These are phyloP conservation scores for Persicaria tinctoria DNA, from an alignment of 148 eudicot species.

Conservation along the genomic window DNA sequence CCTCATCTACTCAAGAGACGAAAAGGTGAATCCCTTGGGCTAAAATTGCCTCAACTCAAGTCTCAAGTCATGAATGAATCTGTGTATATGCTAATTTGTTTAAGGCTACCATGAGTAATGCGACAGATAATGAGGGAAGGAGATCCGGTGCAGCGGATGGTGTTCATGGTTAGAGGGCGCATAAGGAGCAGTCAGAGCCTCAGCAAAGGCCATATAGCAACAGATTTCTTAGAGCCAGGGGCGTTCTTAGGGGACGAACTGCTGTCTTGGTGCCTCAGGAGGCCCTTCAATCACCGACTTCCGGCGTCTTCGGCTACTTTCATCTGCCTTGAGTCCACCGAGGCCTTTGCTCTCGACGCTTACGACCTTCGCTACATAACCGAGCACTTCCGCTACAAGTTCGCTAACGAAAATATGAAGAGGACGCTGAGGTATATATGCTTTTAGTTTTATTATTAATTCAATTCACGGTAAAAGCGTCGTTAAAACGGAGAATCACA, in stretches of 20 bases:
- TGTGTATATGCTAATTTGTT: no score
- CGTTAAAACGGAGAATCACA: no score
- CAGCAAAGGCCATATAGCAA: slow-evolving; percentile 68
- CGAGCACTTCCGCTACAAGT: slow-evolving; percentile 87
- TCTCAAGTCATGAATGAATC: no score
- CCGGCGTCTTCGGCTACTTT: slow-evolving; percentile 91
- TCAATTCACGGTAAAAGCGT: no score
- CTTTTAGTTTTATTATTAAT: no score
- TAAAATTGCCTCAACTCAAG: no score
- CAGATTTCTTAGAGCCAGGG: slow-evolving; percentile 68
- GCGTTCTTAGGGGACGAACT: slow-evolving; percentile 85
- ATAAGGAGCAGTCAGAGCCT: slow-evolving; percentile 69
- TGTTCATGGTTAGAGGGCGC: slow-evolving; percentile 66
- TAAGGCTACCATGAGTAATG: neutral
- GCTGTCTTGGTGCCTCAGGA: slow-evolving; percentile 80
- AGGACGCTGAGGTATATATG: slow-evolving; percentile 38
- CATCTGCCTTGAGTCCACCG: slow-evolving; percentile 55
- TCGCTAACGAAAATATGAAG: slow-evolving; percentile 74
- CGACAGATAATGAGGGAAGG: slow-evolving; percentile 77
- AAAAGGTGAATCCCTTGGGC: slow-evolving; percentile 43
- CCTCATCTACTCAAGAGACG: slow-evolving; percentile 64
- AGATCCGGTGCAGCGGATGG: slow-evolving; percentile 73
- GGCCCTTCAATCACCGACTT: slow-evolving; percentile 68
- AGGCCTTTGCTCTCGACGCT: slow-evolving; percentile 76
- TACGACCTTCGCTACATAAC: slow-evolving; percentile 71